Percentiles rank a stretch among this genome's conserved stretches.
Evolutionary conservation across 139 green algal species (phyloP).

Genomic region (Bryopsis sp.): DNA sequence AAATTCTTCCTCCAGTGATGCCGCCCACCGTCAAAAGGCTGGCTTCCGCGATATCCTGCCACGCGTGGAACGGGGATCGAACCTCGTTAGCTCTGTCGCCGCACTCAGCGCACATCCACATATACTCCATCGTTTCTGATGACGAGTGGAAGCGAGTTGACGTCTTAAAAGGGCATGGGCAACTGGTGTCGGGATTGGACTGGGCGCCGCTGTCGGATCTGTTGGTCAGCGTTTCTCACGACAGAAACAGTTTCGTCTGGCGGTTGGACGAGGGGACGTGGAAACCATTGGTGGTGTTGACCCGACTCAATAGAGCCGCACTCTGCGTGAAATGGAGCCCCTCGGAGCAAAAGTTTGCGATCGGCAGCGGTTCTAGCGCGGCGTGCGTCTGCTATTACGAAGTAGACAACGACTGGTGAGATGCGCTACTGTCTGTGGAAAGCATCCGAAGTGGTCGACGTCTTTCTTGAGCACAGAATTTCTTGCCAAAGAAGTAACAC

Average conservation of each 20-base stretch:
- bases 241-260: background rate
- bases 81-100: background rate
- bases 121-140: background rate
- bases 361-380: background rate
- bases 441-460: background rate
- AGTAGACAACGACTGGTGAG: constrained; percentile 3
- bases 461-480: background rate
- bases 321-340: constrained; percentile 3
- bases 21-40: background rate
- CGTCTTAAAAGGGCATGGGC: background rate
- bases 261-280: background rate
- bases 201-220: background rate
- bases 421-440: background rate
- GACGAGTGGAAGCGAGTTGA: background rate
- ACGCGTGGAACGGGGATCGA: background rate
- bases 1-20: too few species aligned
- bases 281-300: background rate
- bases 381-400: background rate
- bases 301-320: background rate
- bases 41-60: background rate
- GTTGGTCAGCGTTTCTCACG: background rate
- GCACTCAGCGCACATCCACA: background rate
- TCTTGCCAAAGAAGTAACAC: background rate
- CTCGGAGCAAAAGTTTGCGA: background rate
- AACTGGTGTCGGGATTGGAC: background rate